Percentiles rank a stretch among this genome's conserved stretches.
Evolutionary conservation across 768 basidiomycete species (phyloP).

Genomic region (Rhodotorula diobovata): DNA sequence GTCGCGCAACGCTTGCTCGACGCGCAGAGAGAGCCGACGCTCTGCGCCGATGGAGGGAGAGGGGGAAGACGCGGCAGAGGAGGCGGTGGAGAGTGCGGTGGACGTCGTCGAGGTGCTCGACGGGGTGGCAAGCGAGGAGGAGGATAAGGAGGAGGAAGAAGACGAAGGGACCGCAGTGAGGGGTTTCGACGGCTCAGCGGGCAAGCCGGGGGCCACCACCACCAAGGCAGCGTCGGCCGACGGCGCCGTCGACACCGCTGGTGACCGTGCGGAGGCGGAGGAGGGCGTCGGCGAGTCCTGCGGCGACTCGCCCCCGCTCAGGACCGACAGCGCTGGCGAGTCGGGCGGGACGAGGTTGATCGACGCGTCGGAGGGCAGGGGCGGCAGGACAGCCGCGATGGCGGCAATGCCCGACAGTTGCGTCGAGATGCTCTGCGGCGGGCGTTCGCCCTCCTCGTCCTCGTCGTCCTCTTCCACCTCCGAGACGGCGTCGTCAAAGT

Average conservation of each 20-base stretch:
- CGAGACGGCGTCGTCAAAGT: not conserved
- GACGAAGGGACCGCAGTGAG: not conserved
- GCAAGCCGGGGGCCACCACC: no score
- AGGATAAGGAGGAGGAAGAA: not conserved
- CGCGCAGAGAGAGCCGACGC: conserved; percentile 3
- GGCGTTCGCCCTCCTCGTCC: not conserved
- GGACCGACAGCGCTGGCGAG: not conserved
- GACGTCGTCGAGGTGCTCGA: not conserved
- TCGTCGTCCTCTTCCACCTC: not conserved
- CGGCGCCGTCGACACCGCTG: not conserved
- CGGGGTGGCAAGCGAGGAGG: not conserved
- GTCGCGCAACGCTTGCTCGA: not conserved
- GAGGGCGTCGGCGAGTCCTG: conserved; percentile 4
- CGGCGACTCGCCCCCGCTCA: conserved; percentile 5
- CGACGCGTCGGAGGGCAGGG: not conserved
- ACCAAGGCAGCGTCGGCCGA: no score
- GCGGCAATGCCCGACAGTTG: not conserved
- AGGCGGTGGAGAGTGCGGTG: not conserved
- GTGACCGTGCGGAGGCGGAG: not conserved
- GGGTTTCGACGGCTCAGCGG: not conserved
- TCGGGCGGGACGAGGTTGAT: not conserved
- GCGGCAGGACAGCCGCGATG: not conserved
- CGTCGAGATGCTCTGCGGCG: not conserved
- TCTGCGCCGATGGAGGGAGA: not conserved
- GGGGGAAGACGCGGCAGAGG: not conserved